Conservation (phyloP, 441 rosid genomes). For the Eutrema salsugineum region DNA sequence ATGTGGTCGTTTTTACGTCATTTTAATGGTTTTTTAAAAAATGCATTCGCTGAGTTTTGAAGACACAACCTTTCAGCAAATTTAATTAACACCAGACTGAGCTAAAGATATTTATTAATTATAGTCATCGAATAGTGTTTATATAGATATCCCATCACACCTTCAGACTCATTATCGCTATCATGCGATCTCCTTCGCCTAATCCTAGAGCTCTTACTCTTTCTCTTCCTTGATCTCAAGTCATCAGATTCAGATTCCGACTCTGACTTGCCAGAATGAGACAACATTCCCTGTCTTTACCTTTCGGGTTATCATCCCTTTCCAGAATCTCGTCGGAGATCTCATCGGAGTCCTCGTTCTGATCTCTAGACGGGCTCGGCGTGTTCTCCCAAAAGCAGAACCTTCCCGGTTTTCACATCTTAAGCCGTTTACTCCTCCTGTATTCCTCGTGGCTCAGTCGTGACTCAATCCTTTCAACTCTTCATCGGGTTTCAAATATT, state of each 20-base stretch:
- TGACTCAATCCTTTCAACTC: constrained; percentile 70
- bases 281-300: constrained; percentile 31
- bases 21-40: too few relatives aligned
- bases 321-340: constrained; percentile 41
- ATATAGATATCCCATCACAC: too few relatives aligned
- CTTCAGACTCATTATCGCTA: constrained; percentile 46
- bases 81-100: too few relatives aligned
- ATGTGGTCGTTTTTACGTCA: too few relatives aligned
- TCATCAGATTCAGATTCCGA: constrained; percentile 42
- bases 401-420: constrained; percentile 57
- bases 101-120: too few relatives aligned
- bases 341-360: constrained; percentile 42
- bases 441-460: too few relatives aligned
- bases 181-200: constrained; percentile 34
- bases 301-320: constrained; percentile 36
- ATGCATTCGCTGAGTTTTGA: too few relatives aligned
- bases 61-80: too few relatives aligned
- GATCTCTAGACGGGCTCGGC: constrained; percentile 81
- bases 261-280: constrained; percentile 39
- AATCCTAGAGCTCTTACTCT: constrained; percentile 38
- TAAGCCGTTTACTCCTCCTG: constrained; percentile 80
- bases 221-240: constrained; percentile 39
- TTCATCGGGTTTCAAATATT: constrained; percentile 91
- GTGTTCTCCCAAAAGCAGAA: constrained; percentile 78
- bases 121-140: too few relatives aligned